Evolutionary conservation across 2,329 filamentous ascomycete genomes (phyloP).

Genomic region (Fusarium subtropicale): DNA sequence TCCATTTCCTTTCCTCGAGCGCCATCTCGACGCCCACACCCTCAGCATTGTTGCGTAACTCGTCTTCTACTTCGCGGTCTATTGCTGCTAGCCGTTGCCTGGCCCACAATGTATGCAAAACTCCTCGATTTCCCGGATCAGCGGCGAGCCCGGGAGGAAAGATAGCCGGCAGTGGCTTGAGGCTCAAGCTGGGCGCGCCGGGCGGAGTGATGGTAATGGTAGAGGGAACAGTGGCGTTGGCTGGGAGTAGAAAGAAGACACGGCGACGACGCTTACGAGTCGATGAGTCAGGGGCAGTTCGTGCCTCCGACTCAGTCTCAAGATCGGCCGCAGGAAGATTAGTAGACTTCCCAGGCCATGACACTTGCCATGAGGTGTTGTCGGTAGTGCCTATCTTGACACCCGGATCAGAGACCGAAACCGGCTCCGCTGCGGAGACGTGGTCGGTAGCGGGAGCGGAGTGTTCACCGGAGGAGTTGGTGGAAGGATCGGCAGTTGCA

Average conservation of each 20-base stretch:
- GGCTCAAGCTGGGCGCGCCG: conserved; percentile 59
- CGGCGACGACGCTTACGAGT: conserved; percentile 62
- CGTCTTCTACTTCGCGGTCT: conserved; percentile 79
- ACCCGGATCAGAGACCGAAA: conserved; percentile 14
- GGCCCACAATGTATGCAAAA: conserved; percentile 91
- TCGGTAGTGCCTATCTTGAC: conserved; percentile 8
- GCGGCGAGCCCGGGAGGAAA: conserved; percentile 81
- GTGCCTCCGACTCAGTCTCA: conserved; percentile 44
- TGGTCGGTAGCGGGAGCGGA: conserved; percentile 34
- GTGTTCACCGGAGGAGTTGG: conserved; percentile 12
- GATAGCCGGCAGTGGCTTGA: conserved; percentile 87
- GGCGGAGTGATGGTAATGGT: conserved; percentile 72
- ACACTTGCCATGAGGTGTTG: conserved; percentile 73
- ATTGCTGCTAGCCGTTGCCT: conserved; percentile 82
- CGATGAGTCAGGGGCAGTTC: conserved; percentile 46
- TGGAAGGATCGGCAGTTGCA: conserved; percentile 25
- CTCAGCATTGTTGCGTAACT: conserved; percentile 80
- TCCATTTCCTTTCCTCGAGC: conserved; percentile 85
- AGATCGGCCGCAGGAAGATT: conserved; percentile 70
- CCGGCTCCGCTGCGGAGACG: conserved; percentile 39
- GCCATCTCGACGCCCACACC: conserved; percentile 88
- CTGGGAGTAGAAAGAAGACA: conserved; percentile 84
- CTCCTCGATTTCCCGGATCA: conserved; percentile 79
- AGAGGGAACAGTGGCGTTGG: conserved; percentile 76
- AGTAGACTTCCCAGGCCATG: conserved; percentile 83